These are phyloP conservation scores for Pythium coloratum DNA, from an alignment of 352 stramenopile species.

Conservation along the genomic window DNA sequence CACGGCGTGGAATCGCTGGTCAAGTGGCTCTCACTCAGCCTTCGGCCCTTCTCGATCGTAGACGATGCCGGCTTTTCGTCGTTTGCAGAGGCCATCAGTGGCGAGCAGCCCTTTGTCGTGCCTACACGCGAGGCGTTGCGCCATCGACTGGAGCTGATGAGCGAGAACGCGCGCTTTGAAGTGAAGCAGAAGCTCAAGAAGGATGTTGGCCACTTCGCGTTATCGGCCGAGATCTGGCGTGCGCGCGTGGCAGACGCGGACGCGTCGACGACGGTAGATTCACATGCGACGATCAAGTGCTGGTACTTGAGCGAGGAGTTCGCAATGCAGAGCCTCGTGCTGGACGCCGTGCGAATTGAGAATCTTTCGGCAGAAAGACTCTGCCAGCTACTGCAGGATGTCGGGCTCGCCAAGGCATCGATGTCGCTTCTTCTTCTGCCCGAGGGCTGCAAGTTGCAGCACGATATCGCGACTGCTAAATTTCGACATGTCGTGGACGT, in stretches of 20 bases:
- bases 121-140: slow-evolving; percentile 29
- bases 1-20: slow-evolving; percentile 37
- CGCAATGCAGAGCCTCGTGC: slow-evolving; percentile 19
- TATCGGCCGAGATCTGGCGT: slow-evolving; percentile 34
- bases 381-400: slow-evolving; percentile 21
- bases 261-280: neutral
- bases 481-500: slow-evolving; percentile 29
- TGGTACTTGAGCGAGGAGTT: slow-evolving; percentile 38
- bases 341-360: slow-evolving; percentile 32
- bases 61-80: slow-evolving; percentile 35
- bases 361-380: slow-evolving; percentile 8
- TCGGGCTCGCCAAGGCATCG: slow-evolving; percentile 24
- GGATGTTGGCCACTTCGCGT: slow-evolving; percentile 27
- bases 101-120: slow-evolving; percentile 19
- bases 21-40: slow-evolving; percentile 38
- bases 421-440: slow-evolving; percentile 23
- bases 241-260: neutral
- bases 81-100: slow-evolving; percentile 31
- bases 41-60: slow-evolving; percentile 36
- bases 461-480: neutral
- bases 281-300: slow-evolving; percentile 20
- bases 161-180: slow-evolving; percentile 41
- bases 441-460: slow-evolving; percentile 1
- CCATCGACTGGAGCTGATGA: slow-evolving; percentile 41
- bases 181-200: slow-evolving; percentile 37